These are phyloP conservation scores for Eimeria brunetti DNA, from an alignment of 169 alveolate genomes.

Conservation along the genomic window DNA sequence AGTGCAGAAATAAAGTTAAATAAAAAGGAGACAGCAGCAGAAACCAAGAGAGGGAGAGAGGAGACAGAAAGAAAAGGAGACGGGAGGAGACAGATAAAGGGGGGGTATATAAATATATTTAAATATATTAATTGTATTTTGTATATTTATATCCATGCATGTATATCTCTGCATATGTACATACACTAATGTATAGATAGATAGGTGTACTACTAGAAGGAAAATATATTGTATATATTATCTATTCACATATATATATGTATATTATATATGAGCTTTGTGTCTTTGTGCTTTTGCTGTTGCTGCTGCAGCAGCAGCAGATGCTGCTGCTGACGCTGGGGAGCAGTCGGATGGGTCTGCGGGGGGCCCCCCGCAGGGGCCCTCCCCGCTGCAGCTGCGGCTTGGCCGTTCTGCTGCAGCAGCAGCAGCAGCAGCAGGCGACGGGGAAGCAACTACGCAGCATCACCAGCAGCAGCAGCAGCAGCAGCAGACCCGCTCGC, in stretches of 20 bases:
- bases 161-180: not conserved
- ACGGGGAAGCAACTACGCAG: not conserved
- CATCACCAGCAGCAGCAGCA: slow-evolving; percentile 28
- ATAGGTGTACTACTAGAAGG: not conserved
- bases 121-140: no score
- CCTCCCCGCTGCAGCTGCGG: slow-evolving; percentile 12
- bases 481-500: slow-evolving; percentile 41
- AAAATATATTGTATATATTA: no score
- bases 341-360: not conserved
- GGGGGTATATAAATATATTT: no score
- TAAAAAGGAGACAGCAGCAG: not conserved
- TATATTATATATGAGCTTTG: no score
- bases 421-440: not conserved
- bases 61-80: not conserved
- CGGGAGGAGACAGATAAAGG: no score
- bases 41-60: not conserved
- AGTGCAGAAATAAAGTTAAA: no score
- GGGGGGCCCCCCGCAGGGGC: slow-evolving; percentile 28
- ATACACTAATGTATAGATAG: not conserved
- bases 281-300: not conserved
- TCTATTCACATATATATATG: not conserved
- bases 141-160: not conserved
- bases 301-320: slow-evolving; percentile 18
- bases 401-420: not conserved
- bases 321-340: slow-evolving; percentile 14